These are phyloP conservation scores for Trichocomaceae sp. DNA, from an alignment of 2,329 filamentous ascomycete genomes.

Conservation along the genomic window DNA sequence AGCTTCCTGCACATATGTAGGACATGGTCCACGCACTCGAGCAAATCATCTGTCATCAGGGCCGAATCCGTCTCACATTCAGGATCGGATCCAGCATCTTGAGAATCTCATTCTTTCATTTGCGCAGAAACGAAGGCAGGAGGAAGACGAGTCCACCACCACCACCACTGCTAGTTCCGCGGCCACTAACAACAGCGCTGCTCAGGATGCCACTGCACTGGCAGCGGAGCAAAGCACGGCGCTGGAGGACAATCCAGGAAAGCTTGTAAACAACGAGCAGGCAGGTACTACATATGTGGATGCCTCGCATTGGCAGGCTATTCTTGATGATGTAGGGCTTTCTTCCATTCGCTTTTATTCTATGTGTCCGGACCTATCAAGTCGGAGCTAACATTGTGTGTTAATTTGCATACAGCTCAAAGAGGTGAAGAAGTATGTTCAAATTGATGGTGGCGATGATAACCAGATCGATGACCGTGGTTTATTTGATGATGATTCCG, in stretches of 20 bases:
- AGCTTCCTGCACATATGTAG: slow-evolving; percentile 28
- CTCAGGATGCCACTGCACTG: not conserved
- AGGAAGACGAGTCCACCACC: slow-evolving; percentile 3
- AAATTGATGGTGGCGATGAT: slow-evolving; percentile 2
- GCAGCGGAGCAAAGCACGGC: not conserved
- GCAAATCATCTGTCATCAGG: slow-evolving; percentile 21
- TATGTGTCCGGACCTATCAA: not conserved
- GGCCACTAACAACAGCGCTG: not conserved
- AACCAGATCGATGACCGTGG: not conserved
- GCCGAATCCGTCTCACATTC: slow-evolving; percentile 26
- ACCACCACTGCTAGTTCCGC: not conserved
- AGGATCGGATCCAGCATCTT: slow-evolving; percentile 32
- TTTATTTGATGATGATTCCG: slow-evolving; percentile 10
- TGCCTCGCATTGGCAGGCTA: slow-evolving; percentile 31
- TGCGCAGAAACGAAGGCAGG: slow-evolving; percentile 23
- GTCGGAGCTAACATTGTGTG: not conserved
- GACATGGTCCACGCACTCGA: slow-evolving; percentile 29
- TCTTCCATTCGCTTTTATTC: not conserved
- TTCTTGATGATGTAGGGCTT: slow-evolving; percentile 28
- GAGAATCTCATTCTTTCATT: slow-evolving; percentile 33
- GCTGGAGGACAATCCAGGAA: slow-evolving; percentile 22
- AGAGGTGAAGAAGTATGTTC: slow-evolving; percentile 28
- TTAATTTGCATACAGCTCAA: slow-evolving; percentile 22
- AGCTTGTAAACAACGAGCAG: slow-evolving; percentile 24
- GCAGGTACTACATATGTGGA: slow-evolving; percentile 31